phyloP scores from a whole-genome alignment of 2,329 filamentous ascomycete species.

The Chaetomium strumarium region DNA sequence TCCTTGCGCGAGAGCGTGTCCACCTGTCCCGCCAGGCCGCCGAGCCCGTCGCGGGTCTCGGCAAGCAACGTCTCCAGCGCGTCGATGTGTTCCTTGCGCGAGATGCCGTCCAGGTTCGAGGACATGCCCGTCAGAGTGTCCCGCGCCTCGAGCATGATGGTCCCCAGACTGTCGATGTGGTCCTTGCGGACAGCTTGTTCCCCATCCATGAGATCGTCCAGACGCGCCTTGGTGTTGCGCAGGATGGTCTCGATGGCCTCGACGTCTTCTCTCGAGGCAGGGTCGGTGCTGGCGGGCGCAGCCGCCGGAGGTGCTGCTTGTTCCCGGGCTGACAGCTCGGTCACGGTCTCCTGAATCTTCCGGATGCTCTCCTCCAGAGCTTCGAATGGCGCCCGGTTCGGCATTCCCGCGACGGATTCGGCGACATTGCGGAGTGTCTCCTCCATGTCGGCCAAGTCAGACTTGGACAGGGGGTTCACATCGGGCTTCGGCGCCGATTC shows the following conservation, averaged over 20 bases:
- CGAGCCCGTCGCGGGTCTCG: conserved; percentile 69
- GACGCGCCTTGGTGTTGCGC: conserved; percentile 77
- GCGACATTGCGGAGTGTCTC: conserved; percentile 45
- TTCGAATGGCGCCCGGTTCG: conserved; percentile 17
- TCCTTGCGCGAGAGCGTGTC: conserved; percentile 69
- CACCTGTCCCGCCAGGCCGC: conserved; percentile 59
- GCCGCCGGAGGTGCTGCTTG: conserved; percentile 19
- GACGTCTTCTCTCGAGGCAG: conserved; percentile 73
- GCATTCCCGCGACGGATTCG: conserved; percentile 24
- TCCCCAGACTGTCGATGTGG: conserved; percentile 60
- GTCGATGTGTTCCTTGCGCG: conserved; percentile 59
- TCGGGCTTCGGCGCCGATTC: conserved; percentile 44
- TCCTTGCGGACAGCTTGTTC: conserved; percentile 65
- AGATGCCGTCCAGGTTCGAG: conserved; percentile 61
- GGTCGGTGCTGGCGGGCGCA: conserved; percentile 34
- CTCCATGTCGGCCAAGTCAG: conserved; percentile 38
- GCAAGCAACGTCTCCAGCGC: conserved; percentile 60
- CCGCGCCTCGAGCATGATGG: conserved; percentile 63
- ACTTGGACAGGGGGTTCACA: conserved; percentile 23
- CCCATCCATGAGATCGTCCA: conserved; percentile 73
- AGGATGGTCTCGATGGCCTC: conserved; percentile 87
- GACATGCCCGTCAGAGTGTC: conserved; percentile 64
- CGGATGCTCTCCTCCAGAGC: conserved; percentile 22
- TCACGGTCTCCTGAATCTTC: conserved; percentile 27
- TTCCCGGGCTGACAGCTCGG: conserved; percentile 27